Base-by-base conservation (phyloP, 1,284 basidiomycete genomes). In the Papiliotrema fonsecae region DNA sequence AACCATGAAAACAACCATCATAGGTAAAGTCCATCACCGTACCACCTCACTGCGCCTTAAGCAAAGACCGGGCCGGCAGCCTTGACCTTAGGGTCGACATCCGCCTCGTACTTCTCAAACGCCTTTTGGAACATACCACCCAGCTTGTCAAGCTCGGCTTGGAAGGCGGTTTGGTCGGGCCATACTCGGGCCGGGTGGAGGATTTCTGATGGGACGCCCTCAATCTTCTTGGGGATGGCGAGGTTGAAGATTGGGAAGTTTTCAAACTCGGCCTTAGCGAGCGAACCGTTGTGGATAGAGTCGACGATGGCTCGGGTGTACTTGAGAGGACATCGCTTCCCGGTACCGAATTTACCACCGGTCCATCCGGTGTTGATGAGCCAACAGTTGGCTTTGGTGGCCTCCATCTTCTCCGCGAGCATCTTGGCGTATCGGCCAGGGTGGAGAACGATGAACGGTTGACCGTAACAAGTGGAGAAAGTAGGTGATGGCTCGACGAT, bases 341-440 rank as follows among this genome's bases (percentile, higher is more conserved):
- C 89, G 28, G 74, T 75, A 50, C 94, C 94, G 73, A 85, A 98
- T 76, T 91, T 92, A 73, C 94, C 94, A 54, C 88, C 86, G 50
- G 88, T 87, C 94, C 94, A 98, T 66, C 94, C 94, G 19, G 94
- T 97, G 85, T 98, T 97, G 82, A 98, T 89, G 69, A 98, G 82
- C 90, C 90, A 98, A 79, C 93, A 97, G 76, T 94, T 77, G 68
- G 92, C 92, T 56, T 90, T 83, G 78, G 88, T 81, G 76, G 86
- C 82, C 52, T 85, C 77, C 94, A 98, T 98, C 67, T 88, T 85
- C 69, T 91, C 86, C 9, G 94, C 91, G 61, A 99, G 81, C 96
- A 98, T 99, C 75, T 86, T 81, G 45, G 94, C 94, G 76, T 99
- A 99, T 58, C 90, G 85, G 46, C 86, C 83, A 46, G 90, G 90